phyloP scores from a whole-genome alignment of 2,329 filamentous ascomycete species.

The Fusarium coicis region DNA sequence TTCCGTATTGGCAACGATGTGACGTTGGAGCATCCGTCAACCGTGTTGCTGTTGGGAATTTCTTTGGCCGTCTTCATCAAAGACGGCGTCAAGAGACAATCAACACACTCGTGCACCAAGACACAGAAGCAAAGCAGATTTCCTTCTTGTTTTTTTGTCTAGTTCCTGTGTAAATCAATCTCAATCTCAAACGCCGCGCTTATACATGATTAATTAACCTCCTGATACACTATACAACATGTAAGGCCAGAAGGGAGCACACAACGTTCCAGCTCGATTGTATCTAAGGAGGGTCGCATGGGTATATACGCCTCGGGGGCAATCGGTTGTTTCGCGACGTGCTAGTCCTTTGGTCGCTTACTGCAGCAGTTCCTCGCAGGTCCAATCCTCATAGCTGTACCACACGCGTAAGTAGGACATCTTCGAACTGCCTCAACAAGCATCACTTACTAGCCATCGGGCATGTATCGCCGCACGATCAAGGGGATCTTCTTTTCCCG shows the following conservation, averaged over 20 bases:
- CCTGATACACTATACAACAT: slow-evolving; percentile 31
- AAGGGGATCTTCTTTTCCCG: slow-evolving; percentile 98
- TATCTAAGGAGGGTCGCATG: slow-evolving; percentile 37
- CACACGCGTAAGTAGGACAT: slow-evolving; percentile 18
- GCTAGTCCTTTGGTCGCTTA: slow-evolving; percentile 47
- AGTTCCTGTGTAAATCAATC: slow-evolving; percentile 45
- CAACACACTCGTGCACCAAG: slow-evolving; percentile 20
- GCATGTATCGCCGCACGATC: slow-evolving; percentile 93
- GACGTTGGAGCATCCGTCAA: slow-evolving; percentile 10
- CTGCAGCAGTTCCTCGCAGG: slow-evolving; percentile 90
- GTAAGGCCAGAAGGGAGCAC: slow-evolving; percentile 31
- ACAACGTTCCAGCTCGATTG: slow-evolving; percentile 38
- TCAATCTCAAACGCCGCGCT: slow-evolving; percentile 52
- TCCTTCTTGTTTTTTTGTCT: slow-evolving; percentile 43
- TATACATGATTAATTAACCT: slow-evolving; percentile 47
- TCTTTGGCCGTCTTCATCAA: slow-evolving; percentile 1
- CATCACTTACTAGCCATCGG: slow-evolving; percentile 87
- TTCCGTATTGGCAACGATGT: neutral
- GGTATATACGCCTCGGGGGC: slow-evolving; percentile 43
- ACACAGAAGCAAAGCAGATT: slow-evolving; percentile 35
- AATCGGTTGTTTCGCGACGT: slow-evolving; percentile 29
- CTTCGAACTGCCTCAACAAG: neutral
- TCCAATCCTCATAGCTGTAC: slow-evolving; percentile 97
- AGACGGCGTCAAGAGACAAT: slow-evolving; percentile 10
- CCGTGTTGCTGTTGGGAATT: neutral